Evolutionary conservation across 1,284 basidiomycete species (phyloP), one percentile per base, ranked within the genome.

Genomic region (Laetiporus sulphureus): DNA sequence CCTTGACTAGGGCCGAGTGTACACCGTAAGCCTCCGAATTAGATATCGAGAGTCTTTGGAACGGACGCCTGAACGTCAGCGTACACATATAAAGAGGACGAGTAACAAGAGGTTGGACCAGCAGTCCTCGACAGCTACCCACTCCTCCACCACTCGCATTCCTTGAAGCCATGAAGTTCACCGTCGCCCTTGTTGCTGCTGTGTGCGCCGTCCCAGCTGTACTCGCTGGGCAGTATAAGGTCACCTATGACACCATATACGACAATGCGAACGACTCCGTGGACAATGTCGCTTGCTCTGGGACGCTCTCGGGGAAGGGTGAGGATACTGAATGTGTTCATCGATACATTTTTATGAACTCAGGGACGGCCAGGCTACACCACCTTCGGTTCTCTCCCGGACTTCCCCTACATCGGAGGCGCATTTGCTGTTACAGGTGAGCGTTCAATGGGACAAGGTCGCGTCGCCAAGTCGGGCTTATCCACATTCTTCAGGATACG

Each of bases 241-340:
- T 71, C 22, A 63, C 66, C 12, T 72, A 63, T 45, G 69, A 73
- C 54, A 40, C 54, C 8, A 49, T 48, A 5, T 79, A 75, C 54
- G 72, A 73, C 55, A 48, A 64, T 18, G 37, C 55, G n/a, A 41
- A 41, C 8, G 46, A 51, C 36, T 58, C 66, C 5, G 54, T 75
- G 20, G 3, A 50, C 42, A 56, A 46, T 33, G 62, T 74, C 31
- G 63, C 74, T 3, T 77, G 75, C 52, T 77, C 75, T 4, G 54
- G 72, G 32, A 71, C 69, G 10, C 32, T 40, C 2, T 68, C 75
- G 51, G 76, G 75, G 11, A 61, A 61, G 43, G 63, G 65, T 44
- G 65, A 21, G 25, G 16, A 23, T 36, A 20, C n/a, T n/a, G n/a
- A n/a, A n/a, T n/a, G n/a, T n/a, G n/a, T n/a, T n/a, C n/a, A n/a